Conservation (phyloP, 2,329 filamentous ascomycete species). For the Ceratocystis eucalypticola region DNA sequence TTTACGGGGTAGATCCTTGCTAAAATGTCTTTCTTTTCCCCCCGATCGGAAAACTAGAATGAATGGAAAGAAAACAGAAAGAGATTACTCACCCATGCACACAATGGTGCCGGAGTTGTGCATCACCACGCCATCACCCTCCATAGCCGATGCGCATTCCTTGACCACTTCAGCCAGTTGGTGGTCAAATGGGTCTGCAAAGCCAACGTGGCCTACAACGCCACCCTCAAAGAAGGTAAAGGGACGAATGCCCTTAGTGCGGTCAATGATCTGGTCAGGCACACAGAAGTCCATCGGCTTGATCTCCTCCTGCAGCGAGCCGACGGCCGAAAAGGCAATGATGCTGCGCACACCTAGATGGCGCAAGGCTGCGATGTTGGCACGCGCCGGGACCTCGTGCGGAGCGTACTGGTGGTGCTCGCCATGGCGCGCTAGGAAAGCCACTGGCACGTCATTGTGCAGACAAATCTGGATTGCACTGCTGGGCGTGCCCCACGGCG, state of each 20-base stretch:
- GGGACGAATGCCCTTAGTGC: conserved; percentile 84
- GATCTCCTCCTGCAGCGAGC: conserved; percentile 81
- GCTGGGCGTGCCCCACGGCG: conserved; percentile 76
- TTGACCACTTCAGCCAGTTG: conserved; percentile 63
- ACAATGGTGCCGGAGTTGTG: conserved; percentile 76
- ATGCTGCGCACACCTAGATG: conserved; percentile 78
- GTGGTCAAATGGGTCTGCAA: conserved; percentile 87
- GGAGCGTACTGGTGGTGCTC: conserved; percentile 77
- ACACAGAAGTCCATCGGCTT: conserved; percentile 94
- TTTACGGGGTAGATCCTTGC: neutral
- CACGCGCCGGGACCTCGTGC: conserved; percentile 85
- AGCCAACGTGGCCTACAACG: conserved; percentile 85
- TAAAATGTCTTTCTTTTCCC: neutral
- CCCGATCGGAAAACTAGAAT: neutral
- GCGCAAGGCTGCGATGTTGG: conserved; percentile 96
- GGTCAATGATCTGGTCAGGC: conserved; percentile 92
- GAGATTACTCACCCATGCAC: conserved; percentile 64
- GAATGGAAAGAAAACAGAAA: neutral
- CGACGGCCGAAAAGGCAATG: conserved; percentile 91
- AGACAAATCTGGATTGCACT: conserved; percentile 73
- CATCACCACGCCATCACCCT: conserved; percentile 71
- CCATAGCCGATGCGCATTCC: conserved; percentile 58
- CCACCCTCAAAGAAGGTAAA: conserved; percentile 94
- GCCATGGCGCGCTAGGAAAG: conserved; percentile 90
- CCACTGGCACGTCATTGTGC: conserved; percentile 68